Base-by-base conservation (phyloP, 768 basidiomycete species). In the Leccinum longicurvipes region DNA sequence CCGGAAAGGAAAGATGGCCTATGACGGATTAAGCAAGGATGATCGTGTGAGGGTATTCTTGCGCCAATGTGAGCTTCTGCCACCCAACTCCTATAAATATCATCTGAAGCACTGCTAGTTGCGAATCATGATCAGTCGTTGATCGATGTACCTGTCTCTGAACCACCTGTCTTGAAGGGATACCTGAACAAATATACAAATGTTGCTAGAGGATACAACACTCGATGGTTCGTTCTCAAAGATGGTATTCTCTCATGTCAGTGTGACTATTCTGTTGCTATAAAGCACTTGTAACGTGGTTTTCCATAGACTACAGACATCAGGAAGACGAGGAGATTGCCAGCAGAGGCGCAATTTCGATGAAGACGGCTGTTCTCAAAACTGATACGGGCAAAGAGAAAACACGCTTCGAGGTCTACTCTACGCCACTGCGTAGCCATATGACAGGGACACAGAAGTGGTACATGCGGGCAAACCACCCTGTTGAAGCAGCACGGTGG, bases 111-210 rank as follows among this genome's bases (percentile, higher is more conserved):
- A 29, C 6, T 5, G 17, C 2, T 63, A 91, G 89, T 91, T 62
- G 85, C 84, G 17, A 94, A 93, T 65, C 87, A 87, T 39, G 90
- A 94, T 62, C 83, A 83, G 36, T 83, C 85, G 0, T 75, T 93
- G 2, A 80, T 93, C 10, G 77, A 79, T 4, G 66, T 73, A 8
- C 72, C 78, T 1, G 61, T 70, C 7, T 74, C 76, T 1, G 82
- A 85, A 47, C 82, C 87, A 2, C 85, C 87, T 0, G 70, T 77
- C 3, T 71, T 91, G 54, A 85, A 82, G 59, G 92, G 91, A 0
- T 92, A 92, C 65, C 74, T 93, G 19, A 92, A 90, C 70, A 98
- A 98, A 70, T 97, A 94, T 67, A 86, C 88, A 1, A 98, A 97
- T 62, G 90, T 97, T 36, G 91, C 92, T 0, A 86, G 84, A 62